Percentiles rank a stretch among this genome's conserved stretches.
These are phyloP conservation scores for Trichoderma guizhouense DNA, from an alignment of 2,329 filamentous ascomycete species.

Conservation along the genomic window DNA sequence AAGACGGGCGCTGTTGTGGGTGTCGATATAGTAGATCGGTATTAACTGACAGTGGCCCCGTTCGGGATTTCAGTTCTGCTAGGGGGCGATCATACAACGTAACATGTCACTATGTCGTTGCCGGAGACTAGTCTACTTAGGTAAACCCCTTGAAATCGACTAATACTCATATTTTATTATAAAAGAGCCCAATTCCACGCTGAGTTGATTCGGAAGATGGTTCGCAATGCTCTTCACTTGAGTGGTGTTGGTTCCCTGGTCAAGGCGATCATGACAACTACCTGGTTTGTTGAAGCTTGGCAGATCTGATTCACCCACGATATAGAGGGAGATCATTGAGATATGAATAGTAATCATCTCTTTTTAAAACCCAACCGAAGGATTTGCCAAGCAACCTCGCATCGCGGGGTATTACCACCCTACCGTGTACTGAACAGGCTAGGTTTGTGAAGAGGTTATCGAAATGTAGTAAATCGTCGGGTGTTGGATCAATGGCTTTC, in stretches of 20 bases:
- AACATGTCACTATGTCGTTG: background rate
- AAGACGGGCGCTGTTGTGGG: background rate
- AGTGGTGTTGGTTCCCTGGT: background rate
- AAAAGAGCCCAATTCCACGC: background rate
- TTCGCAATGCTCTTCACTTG: background rate
- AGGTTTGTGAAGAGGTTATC: background rate
- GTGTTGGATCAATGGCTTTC: background rate
- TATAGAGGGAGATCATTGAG: background rate
- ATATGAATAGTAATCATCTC: background rate
- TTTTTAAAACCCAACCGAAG: accelerated
- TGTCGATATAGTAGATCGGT: background rate
- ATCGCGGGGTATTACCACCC: background rate
- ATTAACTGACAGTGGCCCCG: background rate
- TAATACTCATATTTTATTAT: background rate
- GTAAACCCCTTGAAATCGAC: too few species aligned
- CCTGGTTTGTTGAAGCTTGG: background rate
- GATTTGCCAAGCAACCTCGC: background rate
- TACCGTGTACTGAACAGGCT: background rate
- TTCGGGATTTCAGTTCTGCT: background rate
- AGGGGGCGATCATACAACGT: background rate
- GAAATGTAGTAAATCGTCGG: background rate
- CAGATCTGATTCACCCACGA: background rate
- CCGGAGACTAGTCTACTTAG: background rate
- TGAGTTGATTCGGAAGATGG: background rate
- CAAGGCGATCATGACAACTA: background rate